Percentiles rank a stretch among this genome's conserved stretches.
Evolutionary conservation across 345 rosid species (phyloP).

Genomic region (Heritiera littoralis): DNA sequence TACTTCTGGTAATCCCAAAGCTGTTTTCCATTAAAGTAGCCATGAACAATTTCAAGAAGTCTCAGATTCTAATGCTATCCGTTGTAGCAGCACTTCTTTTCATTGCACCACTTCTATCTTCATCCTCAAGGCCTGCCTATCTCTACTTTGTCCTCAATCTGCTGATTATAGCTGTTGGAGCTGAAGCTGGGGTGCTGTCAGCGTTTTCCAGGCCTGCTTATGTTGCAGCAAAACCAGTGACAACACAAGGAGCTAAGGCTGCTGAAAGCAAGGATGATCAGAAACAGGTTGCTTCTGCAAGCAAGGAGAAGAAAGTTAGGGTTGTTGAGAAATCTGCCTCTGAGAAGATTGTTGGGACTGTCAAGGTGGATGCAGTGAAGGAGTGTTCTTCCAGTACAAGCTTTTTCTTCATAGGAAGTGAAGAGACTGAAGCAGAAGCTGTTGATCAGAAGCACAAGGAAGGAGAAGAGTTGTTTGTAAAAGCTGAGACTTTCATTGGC

Average conservation of each 20-base stretch:
- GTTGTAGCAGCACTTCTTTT: slow-evolving; percentile 52
- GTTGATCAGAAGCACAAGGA: slow-evolving; percentile 13
- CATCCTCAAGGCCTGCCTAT: slow-evolving; percentile 51
- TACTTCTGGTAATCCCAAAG: slow-evolving; percentile 9
- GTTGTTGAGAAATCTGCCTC: slow-evolving; percentile 40
- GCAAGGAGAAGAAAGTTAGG: background rate
- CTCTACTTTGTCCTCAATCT: slow-evolving; percentile 60
- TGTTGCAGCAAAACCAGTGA: slow-evolving; percentile 25
- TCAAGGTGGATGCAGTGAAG: slow-evolving; percentile 31
- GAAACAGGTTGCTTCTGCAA: background rate
- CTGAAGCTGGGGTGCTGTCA: slow-evolving; percentile 64
- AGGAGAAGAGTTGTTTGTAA: slow-evolving; percentile 46
- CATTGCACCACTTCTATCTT: slow-evolving; percentile 50
- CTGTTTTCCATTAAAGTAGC: background rate
- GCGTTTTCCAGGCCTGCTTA: slow-evolving; percentile 41
- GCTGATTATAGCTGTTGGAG: slow-evolving; percentile 62
- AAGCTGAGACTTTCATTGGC: slow-evolving; percentile 65
- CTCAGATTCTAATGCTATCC: slow-evolving; percentile 43
- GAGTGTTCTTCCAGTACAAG: slow-evolving; percentile 62
- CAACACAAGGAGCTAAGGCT: background rate
- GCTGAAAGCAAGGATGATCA: slow-evolving; percentile 5
- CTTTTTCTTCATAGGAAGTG: slow-evolving; percentile 60
- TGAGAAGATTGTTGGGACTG: slow-evolving; percentile 30
- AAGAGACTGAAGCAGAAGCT: slow-evolving; percentile 34
- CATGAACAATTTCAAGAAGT: slow-evolving; percentile 50